phyloP scores from a whole-genome alignment of 805 yeast genomes.

The Schwanniomyces polymorphus region DNA sequence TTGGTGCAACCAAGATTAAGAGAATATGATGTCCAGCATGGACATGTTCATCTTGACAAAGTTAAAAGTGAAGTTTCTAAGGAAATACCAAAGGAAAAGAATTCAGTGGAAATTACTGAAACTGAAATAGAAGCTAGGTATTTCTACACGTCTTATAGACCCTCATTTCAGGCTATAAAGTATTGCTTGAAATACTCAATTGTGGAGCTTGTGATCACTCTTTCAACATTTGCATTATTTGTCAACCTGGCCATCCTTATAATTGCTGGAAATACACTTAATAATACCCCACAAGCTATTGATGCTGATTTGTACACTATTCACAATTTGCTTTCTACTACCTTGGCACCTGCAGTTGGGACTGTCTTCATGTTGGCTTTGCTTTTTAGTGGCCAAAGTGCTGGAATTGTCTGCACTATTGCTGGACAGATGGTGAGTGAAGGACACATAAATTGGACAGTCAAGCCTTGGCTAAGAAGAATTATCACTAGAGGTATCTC shows the following conservation, averaged over 20 bases:
- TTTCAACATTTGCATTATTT: conserved; percentile 79
- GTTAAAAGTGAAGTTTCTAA: conserved; percentile 4
- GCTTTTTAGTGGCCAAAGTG: conserved; percentile 83
- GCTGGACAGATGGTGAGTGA: conserved; percentile 93
- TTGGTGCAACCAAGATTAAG: conserved; percentile 49
- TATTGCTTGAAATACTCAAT: conserved; percentile 74
- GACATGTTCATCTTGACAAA: conserved; percentile 25
- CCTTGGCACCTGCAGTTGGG: conserved; percentile 76
- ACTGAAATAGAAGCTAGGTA: conserved; percentile 22
- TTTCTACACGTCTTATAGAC: conserved; percentile 53
- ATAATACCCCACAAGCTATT: conserved; percentile 66
- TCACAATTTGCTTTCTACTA: conserved; percentile 58
- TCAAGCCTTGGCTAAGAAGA: conserved; percentile 80
- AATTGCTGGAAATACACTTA: conserved; percentile 78
- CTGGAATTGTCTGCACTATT: conserved; percentile 90
- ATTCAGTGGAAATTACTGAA: conserved; percentile 9
- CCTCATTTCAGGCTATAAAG: conserved; percentile 69
- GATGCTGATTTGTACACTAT: conserved; percentile 84
- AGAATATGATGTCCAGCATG: conserved; percentile 42
- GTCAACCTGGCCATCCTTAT: conserved; percentile 83
- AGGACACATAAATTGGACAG: conserved; percentile 82
- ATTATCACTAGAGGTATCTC: conserved; percentile 75
- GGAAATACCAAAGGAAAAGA: conserved; percentile 3
- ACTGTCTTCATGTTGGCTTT: conserved; percentile 82
- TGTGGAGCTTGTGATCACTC: conserved; percentile 65